Evolutionary conservation across 1,139 yeast species (phyloP).

Genomic region (Suhomyces terraborum): DNA sequence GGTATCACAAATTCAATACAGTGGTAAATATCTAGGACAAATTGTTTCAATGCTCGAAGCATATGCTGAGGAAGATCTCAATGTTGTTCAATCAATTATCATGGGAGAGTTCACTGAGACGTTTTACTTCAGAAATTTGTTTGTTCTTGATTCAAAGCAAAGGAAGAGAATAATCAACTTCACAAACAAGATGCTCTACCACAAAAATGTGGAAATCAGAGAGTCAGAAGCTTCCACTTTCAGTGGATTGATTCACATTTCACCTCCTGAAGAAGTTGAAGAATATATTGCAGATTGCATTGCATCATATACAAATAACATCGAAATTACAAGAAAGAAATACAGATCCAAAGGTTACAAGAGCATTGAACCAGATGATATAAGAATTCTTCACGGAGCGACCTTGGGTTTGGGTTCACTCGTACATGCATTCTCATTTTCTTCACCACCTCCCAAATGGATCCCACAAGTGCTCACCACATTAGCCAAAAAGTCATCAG

Average conservation of each 20-base stretch:
- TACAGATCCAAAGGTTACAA: constrained; percentile 35
- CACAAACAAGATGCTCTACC: constrained; percentile 57
- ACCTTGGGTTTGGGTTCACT: constrained; percentile 88
- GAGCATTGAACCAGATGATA: constrained; percentile 41
- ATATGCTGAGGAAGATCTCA: constrained; percentile 44
- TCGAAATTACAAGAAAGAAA: constrained; percentile 36
- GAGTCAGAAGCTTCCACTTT: constrained; percentile 74
- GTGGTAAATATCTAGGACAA: constrained; percentile 41
- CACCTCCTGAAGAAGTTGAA: constrained; percentile 60
- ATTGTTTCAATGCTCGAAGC: constrained; percentile 55
- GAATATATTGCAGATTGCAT: constrained; percentile 30
- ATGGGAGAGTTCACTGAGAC: constrained; percentile 73
- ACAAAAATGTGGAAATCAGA: constrained; percentile 74
- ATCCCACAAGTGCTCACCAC: constrained; percentile 72
- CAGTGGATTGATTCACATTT: constrained; percentile 79
- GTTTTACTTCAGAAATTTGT: constrained; percentile 70
- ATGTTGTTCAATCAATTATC: constrained; percentile 69
- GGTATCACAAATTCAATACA: constrained; percentile 61
- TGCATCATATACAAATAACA: constrained; percentile 27
- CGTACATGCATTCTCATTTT: constrained; percentile 86
- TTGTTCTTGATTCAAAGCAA: constrained; percentile 54
- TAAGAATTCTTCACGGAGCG: constrained; percentile 73
- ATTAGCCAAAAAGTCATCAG: constrained; percentile 69
- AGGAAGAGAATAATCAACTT: constrained; percentile 53
- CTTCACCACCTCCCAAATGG: constrained; percentile 92